These are phyloP conservation scores for Venturiaceae sp. DNA, from an alignment of 2,329 filamentous ascomycete genomes.

Conservation along the genomic window DNA sequence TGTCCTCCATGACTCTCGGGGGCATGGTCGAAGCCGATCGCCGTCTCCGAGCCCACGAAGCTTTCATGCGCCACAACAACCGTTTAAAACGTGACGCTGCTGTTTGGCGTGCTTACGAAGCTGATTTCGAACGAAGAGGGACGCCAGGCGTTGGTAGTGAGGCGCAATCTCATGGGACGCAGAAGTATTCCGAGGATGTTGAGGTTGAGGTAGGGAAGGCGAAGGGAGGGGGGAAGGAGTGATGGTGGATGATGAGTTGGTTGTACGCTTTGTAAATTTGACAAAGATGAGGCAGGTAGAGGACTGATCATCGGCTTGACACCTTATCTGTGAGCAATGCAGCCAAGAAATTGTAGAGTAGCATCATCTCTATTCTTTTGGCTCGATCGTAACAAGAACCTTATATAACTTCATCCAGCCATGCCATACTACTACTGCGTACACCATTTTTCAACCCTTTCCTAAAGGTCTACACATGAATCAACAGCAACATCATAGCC, in stretches of 20 bases:
- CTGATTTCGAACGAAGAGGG: slow-evolving; percentile 41
- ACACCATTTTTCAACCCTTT: neutral
- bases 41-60: slow-evolving; percentile 57
- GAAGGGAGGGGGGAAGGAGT: neutral
- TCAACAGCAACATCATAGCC: neutral
- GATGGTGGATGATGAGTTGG: neutral
- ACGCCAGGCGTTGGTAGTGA: slow-evolving; percentile 26
- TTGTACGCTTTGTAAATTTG: no score
- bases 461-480: neutral
- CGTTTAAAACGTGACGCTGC: slow-evolving; percentile 51
- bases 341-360: no score
- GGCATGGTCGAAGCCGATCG: slow-evolving; percentile 67
- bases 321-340: no score
- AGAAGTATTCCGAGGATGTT: neutral
- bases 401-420: neutral
- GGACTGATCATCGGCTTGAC: no score
- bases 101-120: slow-evolving; percentile 58
- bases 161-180: slow-evolving; percentile 14
- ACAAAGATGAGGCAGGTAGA: no score
- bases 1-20: slow-evolving; percentile 77
- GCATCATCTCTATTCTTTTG: neutral
- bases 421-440: neutral
- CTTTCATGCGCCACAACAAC: slow-evolving; percentile 43
- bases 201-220: neutral
- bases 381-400: no score